phyloP scores from a whole-genome alignment of 2,329 filamentous ascomycete species.

The Hymenoscyphus repandus region DNA sequence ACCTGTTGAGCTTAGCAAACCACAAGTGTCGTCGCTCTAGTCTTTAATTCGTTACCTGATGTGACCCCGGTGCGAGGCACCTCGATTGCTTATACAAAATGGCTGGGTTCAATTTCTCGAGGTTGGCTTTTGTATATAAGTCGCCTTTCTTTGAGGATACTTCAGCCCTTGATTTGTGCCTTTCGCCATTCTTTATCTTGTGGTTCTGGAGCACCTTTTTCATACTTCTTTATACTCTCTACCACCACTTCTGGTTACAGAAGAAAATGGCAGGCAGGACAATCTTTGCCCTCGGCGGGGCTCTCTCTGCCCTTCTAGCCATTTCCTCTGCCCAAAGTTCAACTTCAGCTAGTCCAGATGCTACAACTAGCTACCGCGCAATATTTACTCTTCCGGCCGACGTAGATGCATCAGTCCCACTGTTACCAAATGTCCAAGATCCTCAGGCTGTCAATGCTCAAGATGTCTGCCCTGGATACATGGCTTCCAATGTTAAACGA shows the following conservation, averaged over 20 bases:
- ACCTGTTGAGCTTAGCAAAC: too few relatives aligned
- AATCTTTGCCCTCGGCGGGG: conserved; percentile 11
- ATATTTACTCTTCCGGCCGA: conserved; percentile 43
- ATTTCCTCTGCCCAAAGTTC: conserved; percentile 13
- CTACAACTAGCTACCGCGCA: conserved; percentile 18
- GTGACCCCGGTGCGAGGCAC: too few relatives aligned
- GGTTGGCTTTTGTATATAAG: too few relatives aligned
- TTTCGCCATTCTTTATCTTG: too few relatives aligned
- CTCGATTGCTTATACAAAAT: too few relatives aligned
- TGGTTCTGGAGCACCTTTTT: too few relatives aligned
- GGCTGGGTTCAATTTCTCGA: too few relatives aligned
- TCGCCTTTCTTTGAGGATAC: too few relatives aligned
- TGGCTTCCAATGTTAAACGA: conserved; percentile 52
- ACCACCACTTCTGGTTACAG: conserved; percentile 7
- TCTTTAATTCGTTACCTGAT: too few relatives aligned
- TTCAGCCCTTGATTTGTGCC: too few relatives aligned
- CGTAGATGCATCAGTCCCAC: conserved; percentile 39
- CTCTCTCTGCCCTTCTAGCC: conserved; percentile 11
- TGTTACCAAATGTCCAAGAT: conserved; percentile 61
- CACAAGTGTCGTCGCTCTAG: too few relatives aligned
- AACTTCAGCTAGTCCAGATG: conserved; percentile 7
- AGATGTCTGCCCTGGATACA: conserved; percentile 60
- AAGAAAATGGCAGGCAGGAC: conserved; percentile 14
- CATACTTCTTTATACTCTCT: too few relatives aligned
- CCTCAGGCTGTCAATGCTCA: conserved; percentile 52